These are phyloP conservation scores for Ascochyta fabae DNA, from an alignment of 2,329 filamentous ascomycete species.

Conservation along the genomic window DNA sequence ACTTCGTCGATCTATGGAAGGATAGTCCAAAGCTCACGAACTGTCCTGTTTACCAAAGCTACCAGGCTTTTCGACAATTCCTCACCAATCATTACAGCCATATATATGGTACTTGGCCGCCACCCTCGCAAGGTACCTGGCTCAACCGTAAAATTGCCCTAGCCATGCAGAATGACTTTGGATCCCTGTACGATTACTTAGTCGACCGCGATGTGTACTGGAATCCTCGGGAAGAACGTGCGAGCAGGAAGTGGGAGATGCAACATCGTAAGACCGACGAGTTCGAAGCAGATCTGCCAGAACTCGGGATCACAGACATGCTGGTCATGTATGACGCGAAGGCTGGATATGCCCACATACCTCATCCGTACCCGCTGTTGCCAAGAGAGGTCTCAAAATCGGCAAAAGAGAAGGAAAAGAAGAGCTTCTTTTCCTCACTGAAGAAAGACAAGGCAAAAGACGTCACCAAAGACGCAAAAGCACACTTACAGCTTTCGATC, in stretches of 20 bases:
- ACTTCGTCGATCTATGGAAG: constrained; percentile 67
- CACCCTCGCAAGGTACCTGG: constrained; percentile 57
- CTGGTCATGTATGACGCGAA: constrained; percentile 69
- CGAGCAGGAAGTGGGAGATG: constrained; percentile 71
- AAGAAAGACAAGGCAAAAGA: constrained; percentile 47
- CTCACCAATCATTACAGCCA: constrained; percentile 64
- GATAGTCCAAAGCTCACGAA: constrained; percentile 40
- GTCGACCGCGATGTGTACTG: constrained; percentile 71
- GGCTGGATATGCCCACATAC: constrained; percentile 58
- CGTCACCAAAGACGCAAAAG: constrained; percentile 45
- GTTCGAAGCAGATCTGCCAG: constrained; percentile 54
- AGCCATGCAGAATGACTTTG: constrained; percentile 69
- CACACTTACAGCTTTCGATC: constrained; percentile 49
- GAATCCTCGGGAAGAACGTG: constrained; percentile 67
- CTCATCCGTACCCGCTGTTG: constrained; percentile 70
- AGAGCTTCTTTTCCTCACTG: constrained; percentile 38
- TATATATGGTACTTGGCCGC: constrained; percentile 68
- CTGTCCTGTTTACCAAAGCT: constrained; percentile 59
- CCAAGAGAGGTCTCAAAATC: constrained; percentile 51
- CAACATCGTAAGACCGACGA: constrained; percentile 44
- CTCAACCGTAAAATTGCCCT: constrained; percentile 65
- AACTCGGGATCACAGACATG: constrained; percentile 71
- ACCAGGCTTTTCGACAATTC: constrained; percentile 67
- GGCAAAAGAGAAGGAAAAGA: constrained; percentile 39
- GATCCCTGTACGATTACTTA: constrained; percentile 72